Evolutionary conservation across 352 stramenopile species (phyloP).

Genomic region (Phytophthora melonis): DNA sequence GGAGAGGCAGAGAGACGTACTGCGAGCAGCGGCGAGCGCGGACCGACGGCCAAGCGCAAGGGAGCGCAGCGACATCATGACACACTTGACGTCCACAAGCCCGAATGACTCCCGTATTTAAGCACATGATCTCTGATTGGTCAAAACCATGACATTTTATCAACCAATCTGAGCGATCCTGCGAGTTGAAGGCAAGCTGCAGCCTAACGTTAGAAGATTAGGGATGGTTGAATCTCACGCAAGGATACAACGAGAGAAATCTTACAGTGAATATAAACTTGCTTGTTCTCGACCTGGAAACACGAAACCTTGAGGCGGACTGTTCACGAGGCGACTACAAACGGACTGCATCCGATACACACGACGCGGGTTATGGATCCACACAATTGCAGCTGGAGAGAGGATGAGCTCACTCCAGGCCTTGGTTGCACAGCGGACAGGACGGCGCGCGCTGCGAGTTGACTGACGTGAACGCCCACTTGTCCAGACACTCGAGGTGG

Average conservation of each 20-base stretch:
- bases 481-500: conserved; percentile 90
- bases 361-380: conserved; percentile 3
- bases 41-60: conserved; percentile 18
- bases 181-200: conserved; percentile 20
- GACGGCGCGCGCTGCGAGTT: conserved; percentile 71
- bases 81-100: conserved; percentile 4
- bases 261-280: conserved; percentile 19
- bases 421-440: conserved; percentile 88
- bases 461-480: conserved; percentile 87
- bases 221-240: not conserved
- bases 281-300: conserved; percentile 2
- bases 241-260: conserved; percentile 8
- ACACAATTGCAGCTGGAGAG: not conserved
- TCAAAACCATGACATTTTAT: not conserved
- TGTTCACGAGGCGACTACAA: conserved; percentile 4
- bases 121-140: not conserved
- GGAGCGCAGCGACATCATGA: conserved; percentile 36
- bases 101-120: not conserved
- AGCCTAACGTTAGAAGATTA: no score
- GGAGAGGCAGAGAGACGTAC: conserved; percentile 18
- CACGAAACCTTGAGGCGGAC: conserved; percentile 20
- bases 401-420: conserved; percentile 55
- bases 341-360: conserved; percentile 10
- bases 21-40: conserved; percentile 21
- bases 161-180: conserved; percentile 12